phyloP scores from a whole-genome alignment of 495 filamentous ascomycete genomes.

The Tuber umbilicatum region DNA sequence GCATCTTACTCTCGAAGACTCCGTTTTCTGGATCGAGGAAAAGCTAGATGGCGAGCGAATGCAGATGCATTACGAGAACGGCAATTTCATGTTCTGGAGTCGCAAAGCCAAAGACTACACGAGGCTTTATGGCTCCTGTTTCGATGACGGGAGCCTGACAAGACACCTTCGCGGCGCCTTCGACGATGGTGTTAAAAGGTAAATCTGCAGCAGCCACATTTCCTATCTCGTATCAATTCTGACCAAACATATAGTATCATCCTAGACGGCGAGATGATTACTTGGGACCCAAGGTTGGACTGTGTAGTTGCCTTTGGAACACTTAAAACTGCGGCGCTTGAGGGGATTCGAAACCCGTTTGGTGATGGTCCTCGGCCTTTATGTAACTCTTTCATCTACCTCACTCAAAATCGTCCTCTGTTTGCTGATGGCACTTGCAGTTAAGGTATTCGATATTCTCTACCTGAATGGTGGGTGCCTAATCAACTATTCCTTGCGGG shows the following conservation, averaged over 20 bases:
- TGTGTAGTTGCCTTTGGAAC: constrained; percentile 84
- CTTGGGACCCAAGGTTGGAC: constrained; percentile 87
- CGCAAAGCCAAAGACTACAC: constrained; percentile 96
- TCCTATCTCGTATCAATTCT: constrained; percentile 2
- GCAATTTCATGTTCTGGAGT: constrained; percentile 86
- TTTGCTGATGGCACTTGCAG: not conserved
- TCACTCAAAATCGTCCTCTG: not conserved
- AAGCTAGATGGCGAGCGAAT: constrained; percentile 96
- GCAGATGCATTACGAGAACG: constrained; percentile 87
- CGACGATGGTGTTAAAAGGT: constrained; percentile 58
- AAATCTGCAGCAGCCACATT: not conserved
- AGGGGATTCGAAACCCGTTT: constrained; percentile 71
- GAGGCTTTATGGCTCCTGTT: constrained; percentile 77
- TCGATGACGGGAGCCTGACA: constrained; percentile 71
- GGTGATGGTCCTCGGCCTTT: constrained; percentile 67
- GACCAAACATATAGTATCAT: constrained; percentile 58
- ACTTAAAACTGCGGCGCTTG: constrained; percentile 82
- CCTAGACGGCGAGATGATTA: constrained; percentile 96
- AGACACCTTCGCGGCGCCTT: constrained; percentile 75
- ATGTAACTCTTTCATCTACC: constrained; percentile 45
- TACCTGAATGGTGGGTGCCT: constrained; percentile 75
- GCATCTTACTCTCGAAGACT: constrained; percentile 60
- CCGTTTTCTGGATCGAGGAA: constrained; percentile 92
- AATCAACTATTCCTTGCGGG: constrained; percentile 73
- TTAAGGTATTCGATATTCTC: constrained; percentile 78